These are phyloP conservation scores for Plasmodium falciparum DNA, from an alignment of 169 alveolate genomes.

Conservation along the genomic window DNA sequence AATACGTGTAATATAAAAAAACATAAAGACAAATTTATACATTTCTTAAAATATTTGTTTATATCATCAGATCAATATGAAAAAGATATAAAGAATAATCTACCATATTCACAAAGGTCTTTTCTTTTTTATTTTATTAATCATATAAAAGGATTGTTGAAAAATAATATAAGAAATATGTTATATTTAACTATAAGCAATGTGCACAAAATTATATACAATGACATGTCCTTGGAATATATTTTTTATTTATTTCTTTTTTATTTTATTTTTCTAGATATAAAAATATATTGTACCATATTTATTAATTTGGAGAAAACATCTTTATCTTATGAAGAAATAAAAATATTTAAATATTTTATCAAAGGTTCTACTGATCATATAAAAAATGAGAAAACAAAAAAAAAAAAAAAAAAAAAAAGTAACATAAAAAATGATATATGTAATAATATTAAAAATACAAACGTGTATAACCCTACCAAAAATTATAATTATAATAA, in stretches of 20 bases:
- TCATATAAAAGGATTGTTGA: neutral
- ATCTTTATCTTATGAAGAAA: neutral
- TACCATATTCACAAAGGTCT: too few relatives aligned
- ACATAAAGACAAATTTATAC: too few relatives aligned
- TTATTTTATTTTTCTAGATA: constrained; percentile 41
- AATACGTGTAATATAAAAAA: neutral
- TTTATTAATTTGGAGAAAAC: neutral
- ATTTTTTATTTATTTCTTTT: constrained; percentile 48
- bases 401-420: neutral
- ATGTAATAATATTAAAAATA: neutral
- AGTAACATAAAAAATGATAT: neutral
- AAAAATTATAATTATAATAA: neutral
- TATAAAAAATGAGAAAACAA: neutral
- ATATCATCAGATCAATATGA: neutral
- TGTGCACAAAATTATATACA: constrained; percentile 6
- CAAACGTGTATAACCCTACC: neutral
- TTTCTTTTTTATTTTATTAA: constrained; percentile 6
- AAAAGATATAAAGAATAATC: neutral
- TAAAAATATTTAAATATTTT: neutral
- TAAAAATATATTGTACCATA: neutral
- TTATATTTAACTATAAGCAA: constrained; percentile 29
- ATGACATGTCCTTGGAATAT: constrained; percentile 26
- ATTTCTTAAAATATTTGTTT: neutral
- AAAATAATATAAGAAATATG: constrained; percentile 22
- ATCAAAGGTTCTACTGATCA: neutral